Evolutionary conservation across 495 filamentous ascomycete species (phyloP), one percentile per base, ranked within the genome.

Genomic region (Haplographium delicatum): DNA sequence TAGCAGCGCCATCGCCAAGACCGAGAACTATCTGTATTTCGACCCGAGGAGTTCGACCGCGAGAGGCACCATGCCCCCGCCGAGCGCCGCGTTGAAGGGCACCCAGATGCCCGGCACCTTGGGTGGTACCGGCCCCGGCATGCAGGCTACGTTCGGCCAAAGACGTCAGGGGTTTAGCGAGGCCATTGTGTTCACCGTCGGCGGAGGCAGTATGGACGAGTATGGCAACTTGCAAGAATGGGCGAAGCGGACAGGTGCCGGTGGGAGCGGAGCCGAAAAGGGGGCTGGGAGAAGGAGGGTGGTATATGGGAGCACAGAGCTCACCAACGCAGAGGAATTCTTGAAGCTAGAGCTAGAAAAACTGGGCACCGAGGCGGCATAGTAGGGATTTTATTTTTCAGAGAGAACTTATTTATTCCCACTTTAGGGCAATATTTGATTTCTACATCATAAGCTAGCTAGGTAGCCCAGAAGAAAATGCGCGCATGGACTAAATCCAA

Each of bases 171-270:
- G 89, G 3, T 99, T 95, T 63, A 88, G 83, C 25, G 94, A 99
- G 61, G 91, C 93, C 6, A 84, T 97, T 48, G 94, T 97, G 23
- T 97, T 99, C 61, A 94, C 89, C 13, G 91, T 99, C 16, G 93
- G 93, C 9, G 93, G 93, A 45, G 93, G 94, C 20, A 95, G 89
- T 60, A 96, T 96, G 90, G 94, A 97, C 58, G 94, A 99, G 65
- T 99, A 99, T 66, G 91, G 91, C 11, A 99, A 99, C 64, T 65
- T 99, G 63, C 89, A 95, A 62, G 93, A 97, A 62, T 99, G 94
- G 94, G 88, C 89, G 6, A 79, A 80, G 63, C 78, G 91, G 46
- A 86, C 85, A 5, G 75, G 77, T 28, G 73, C 74, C 31, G 64
- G 63, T 16, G 75, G 74, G 2, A 64, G 64, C 25, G 74, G 70